Evolutionary conservation across 2,329 filamentous ascomycete species (phyloP), one percentile per base, ranked within the genome.

Genomic region (Neospermospora avenae): DNA sequence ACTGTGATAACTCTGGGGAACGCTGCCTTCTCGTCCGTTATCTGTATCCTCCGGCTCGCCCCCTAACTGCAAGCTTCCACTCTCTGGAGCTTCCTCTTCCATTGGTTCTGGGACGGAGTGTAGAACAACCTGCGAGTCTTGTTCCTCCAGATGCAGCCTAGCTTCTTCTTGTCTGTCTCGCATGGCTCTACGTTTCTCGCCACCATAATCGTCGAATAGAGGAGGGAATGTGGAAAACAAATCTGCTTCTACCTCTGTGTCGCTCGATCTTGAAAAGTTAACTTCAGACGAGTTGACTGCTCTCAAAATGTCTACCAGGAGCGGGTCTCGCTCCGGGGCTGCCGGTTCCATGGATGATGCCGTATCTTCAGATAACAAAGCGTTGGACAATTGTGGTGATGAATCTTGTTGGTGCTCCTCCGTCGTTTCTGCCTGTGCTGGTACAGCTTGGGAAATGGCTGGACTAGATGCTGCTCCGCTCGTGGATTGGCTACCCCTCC

Each of bases 1-100:
- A 16, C 35, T 57, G 25, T 62, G 82, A 60, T 82, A 82, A 49
- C 74, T 72, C 67, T 81, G 77, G 41, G 75, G 58, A 31, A 70
- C 60, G 18, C 46, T 65, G 4, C 63, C 75, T 53, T 84, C 82
- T 18, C 79, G 78, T 18, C 74, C 71, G 46, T 76, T 75, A 22
- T 91, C 87, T 63, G 84, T 81, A 66, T 96, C 91, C 72, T 98
- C 93, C 0, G 93, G 93, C 72, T 98, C 93, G 45, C 93, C 93
- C 59, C 93, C 93, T 18, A 98, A 81, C 60, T 96, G 93, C 60
- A 95, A 80, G 72, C 93, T 98, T 14, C 85, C 85, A 66, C 89
- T 89, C 74, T 95, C 92, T 1, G 86, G 85, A 59, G 89, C 88
- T 59, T 90, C 91, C 65, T 96, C 92, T 28, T 81, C 80, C 46